phyloP scores from a whole-genome alignment of 805 yeast genomes.

The Candida namnaoensis region DNA sequence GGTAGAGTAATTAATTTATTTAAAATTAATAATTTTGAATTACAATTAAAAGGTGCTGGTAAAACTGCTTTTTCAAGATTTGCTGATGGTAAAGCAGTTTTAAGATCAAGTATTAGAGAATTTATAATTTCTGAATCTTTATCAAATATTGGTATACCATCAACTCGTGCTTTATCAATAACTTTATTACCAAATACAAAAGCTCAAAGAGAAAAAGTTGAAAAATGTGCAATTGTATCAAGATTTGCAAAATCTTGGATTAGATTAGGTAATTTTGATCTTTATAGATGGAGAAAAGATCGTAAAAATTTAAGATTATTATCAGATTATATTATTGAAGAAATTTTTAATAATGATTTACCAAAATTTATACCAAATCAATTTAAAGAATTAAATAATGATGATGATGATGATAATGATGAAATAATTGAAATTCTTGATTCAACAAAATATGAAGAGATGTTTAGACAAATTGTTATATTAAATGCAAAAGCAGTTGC shows the following conservation, averaged over 20 bases:
- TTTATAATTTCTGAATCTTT: slow-evolving; percentile 79
- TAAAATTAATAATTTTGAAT: slow-evolving; percentile 56
- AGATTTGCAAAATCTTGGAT: slow-evolving; percentile 85
- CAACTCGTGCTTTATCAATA: slow-evolving; percentile 76
- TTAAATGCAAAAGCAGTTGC: slow-evolving; percentile 75
- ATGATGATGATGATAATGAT: slow-evolving; percentile 14
- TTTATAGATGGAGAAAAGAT: slow-evolving; percentile 68
- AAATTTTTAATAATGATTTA: slow-evolving; percentile 37
- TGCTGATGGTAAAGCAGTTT: slow-evolving; percentile 94
- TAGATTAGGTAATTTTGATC: slow-evolving; percentile 81
- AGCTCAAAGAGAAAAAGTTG: slow-evolving; percentile 67
- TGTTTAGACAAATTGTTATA: slow-evolving; percentile 64
- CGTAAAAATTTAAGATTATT: slow-evolving; percentile 50
- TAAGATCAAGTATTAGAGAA: slow-evolving; percentile 83
- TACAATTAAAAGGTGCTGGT: slow-evolving; percentile 91
- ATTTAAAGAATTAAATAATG: slow-evolving; percentile 8
- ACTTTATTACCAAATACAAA: slow-evolving; percentile 63
- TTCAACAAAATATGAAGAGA: slow-evolving; percentile 53
- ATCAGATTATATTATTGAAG: slow-evolving; percentile 64
- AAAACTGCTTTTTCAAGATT: slow-evolving; percentile 86
- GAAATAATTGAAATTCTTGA: slow-evolving; percentile 20
- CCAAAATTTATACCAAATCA: slow-evolving; percentile 17
- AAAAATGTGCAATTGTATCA: slow-evolving; percentile 77
- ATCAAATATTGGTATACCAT: slow-evolving; percentile 74
- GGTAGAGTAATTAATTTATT: slow-evolving; percentile 85